Percentiles rank a stretch among this genome's conserved stretches.
Evolutionary conservation across 2,329 filamentous ascomycete genomes (phyloP).

Genomic region (Colletotrichum aenigma): DNA sequence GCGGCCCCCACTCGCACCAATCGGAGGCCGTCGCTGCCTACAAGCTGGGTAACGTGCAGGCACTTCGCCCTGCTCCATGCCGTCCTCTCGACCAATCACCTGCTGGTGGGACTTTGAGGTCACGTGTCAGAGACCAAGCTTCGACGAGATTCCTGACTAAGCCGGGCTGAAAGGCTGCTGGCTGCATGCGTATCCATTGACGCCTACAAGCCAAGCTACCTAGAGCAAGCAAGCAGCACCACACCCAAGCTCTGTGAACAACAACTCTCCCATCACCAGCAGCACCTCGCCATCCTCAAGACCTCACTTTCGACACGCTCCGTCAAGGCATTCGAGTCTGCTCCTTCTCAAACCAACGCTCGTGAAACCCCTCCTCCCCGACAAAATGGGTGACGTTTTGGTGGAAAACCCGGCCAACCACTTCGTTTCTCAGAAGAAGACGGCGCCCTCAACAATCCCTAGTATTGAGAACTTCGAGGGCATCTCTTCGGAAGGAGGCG

Average conservation of each 20-base stretch:
- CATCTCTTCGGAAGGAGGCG: constrained; percentile 77
- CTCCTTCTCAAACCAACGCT: neutral
- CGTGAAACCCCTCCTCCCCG: neutral
- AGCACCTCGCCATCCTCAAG: neutral
- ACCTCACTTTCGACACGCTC: neutral
- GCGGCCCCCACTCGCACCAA: neutral
- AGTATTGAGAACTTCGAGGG: constrained; percentile 92
- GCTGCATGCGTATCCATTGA: constrained; percentile 24
- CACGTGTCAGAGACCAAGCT: neutral
- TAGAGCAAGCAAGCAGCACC: neutral
- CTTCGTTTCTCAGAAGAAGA: constrained; percentile 80
- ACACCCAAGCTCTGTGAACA: neutral
- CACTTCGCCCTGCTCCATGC: constrained; percentile 9
- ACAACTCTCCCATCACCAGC: constrained; percentile 8
- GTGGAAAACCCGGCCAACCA: constrained; percentile 81
- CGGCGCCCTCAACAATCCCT: constrained; percentile 79
- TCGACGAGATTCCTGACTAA: constrained; percentile 5
- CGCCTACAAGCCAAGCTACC: constrained; percentile 19
- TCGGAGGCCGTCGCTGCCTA: constrained; percentile 8
- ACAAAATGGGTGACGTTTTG: constrained; percentile 82
- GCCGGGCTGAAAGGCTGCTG: constrained; percentile 21
- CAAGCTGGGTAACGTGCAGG: constrained; percentile 5
- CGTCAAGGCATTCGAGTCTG: neutral
- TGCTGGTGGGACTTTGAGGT: neutral
- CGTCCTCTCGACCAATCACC: constrained; percentile 5